Evolutionary conservation across 2,329 filamentous ascomycete species (phyloP).

Genomic region (Talaromyces verruculosus): DNA sequence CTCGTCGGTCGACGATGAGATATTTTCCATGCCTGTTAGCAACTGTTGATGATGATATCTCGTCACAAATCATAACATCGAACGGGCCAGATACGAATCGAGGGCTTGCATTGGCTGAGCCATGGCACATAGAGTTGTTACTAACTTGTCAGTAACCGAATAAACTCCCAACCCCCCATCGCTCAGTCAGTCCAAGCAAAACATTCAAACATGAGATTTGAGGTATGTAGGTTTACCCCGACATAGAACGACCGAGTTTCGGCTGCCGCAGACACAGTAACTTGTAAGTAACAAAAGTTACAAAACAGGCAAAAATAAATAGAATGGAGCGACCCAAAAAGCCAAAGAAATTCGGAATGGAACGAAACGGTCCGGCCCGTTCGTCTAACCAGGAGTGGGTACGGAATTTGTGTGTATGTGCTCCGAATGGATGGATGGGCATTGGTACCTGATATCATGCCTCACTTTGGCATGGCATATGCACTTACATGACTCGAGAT

Average conservation of each 20-base stretch:
- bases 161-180: neutral
- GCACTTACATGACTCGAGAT: neutral
- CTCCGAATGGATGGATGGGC: conserved; percentile 1
- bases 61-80: neutral
- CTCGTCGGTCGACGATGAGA: neutral
- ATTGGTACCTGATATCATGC: conserved; percentile 3
- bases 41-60: neutral
- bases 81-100: neutral
- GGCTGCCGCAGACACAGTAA: neutral
- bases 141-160: neutral
- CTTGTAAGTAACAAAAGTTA: too few species aligned
- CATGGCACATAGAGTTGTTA: neutral
- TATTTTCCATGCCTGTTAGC: neutral
- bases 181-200: neutral
- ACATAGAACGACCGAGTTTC: neutral
- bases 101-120: neutral
- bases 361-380: conserved; percentile 5
- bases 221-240: too few species aligned
- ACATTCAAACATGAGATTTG: neutral
- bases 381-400: neutral
- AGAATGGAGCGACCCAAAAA: neutral
- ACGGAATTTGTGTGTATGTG: neutral
- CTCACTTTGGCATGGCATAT: neutral
- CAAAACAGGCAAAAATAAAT: neutral
- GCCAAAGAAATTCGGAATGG: neutral